A percentile compares a stretch with the other conserved stretches of the same genome.
phyloP scores from a whole-genome alignment of 768 basidiomycete species.

The Auricularia cornea region DNA sequence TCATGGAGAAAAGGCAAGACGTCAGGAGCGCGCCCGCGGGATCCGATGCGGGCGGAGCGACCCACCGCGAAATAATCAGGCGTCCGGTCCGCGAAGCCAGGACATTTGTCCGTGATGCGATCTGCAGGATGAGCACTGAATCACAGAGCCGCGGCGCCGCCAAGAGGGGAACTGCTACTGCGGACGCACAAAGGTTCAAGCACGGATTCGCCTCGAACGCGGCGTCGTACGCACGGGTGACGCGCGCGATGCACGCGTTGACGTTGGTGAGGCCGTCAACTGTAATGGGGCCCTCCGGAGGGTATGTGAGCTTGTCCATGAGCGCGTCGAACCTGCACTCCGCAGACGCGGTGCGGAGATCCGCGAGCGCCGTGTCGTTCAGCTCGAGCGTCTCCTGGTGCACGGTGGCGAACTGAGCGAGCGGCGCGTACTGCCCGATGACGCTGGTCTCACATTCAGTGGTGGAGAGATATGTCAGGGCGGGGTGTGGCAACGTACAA shows the following conservation, averaged over 20 bases:
- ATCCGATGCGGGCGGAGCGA: too few relatives aligned
- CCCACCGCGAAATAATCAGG: neutral
- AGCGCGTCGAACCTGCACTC: neutral
- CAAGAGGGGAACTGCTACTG: too few relatives aligned
- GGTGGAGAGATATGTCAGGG: too few relatives aligned
- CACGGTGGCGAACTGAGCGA: neutral
- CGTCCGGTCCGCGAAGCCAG: neutral
- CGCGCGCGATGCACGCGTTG: neutral
- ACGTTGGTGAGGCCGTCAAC: neutral
- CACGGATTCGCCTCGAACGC: neutral
- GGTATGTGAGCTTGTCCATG: neutral
- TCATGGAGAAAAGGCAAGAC: too few relatives aligned
- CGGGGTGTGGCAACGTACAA: conserved; percentile 3
- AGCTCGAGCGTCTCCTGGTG: neutral
- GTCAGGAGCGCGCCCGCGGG: too few relatives aligned
- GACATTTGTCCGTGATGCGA: neutral
- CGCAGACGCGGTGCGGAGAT: neutral
- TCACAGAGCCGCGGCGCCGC: too few relatives aligned
- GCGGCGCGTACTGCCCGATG: neutral
- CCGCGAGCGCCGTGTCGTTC: neutral
- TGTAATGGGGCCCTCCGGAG: neutral
- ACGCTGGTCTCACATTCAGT: too few relatives aligned
- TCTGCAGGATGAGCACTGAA: neutral
- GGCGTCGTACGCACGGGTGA: neutral
- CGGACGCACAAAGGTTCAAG: neutral